Conservation (phyloP, 768 basidiomycete genomes). For the Pleurotus sapidus region DNA sequence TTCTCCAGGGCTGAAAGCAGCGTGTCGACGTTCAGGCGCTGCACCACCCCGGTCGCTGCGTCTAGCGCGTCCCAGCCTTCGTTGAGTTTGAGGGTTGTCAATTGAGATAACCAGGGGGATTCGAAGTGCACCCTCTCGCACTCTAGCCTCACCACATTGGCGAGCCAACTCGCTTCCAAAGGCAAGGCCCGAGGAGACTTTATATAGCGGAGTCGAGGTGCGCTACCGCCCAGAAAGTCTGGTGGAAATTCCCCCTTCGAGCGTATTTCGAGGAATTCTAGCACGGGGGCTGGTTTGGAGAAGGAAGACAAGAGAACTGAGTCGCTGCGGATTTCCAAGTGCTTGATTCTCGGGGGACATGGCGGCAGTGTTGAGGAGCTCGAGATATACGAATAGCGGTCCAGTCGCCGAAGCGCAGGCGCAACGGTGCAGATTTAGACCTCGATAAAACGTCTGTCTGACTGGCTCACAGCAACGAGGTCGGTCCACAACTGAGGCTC, state of each 20-base stretch:
- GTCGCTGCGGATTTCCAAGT: not conserved
- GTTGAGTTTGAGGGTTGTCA: not conserved
- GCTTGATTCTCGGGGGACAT: not conserved
- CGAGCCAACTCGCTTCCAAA: too few relatives aligned
- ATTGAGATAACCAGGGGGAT: not conserved
- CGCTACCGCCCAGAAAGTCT: not conserved
- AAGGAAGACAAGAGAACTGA: not conserved
- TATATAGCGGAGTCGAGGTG: not conserved
- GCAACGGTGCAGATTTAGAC: not conserved
- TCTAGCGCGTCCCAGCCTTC: too few relatives aligned
- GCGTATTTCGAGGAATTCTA: not conserved
- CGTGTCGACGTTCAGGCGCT: too few relatives aligned
- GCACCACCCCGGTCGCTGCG: too few relatives aligned
- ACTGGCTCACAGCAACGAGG: not conserved
- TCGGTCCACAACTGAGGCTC: not conserved
- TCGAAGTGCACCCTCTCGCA: too few relatives aligned
- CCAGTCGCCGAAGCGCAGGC: not conserved
- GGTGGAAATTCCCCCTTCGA: not conserved
- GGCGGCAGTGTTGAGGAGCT: not conserved
- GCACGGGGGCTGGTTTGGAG: not conserved
- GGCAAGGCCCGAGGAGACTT: too few relatives aligned
- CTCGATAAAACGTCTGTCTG: not conserved
- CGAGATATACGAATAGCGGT: not conserved
- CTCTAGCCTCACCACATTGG: too few relatives aligned
- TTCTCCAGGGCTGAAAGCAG: too few relatives aligned